phyloP scores from a whole-genome alignment of 2,329 filamentous ascomycete genomes.

The Teratosphaeria gauchensis region DNA sequence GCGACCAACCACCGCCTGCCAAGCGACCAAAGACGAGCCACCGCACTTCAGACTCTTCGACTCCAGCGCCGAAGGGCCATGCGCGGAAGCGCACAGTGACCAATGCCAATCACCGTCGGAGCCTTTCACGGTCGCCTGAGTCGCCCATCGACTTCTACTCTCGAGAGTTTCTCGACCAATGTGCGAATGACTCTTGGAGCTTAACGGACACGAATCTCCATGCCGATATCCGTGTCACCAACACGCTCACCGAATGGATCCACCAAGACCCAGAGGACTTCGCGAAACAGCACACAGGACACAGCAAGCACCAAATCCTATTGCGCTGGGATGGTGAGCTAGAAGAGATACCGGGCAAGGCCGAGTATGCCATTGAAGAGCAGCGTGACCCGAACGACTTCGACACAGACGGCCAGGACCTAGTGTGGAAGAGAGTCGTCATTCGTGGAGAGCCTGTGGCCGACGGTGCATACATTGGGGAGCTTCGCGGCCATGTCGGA shows the following conservation, averaged over 20 bases:
- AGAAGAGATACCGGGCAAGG: conserved; percentile 44
- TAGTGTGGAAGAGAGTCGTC: conserved; percentile 62
- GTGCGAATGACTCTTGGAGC: conserved; percentile 38
- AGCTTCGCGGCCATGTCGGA: conserved; percentile 56
- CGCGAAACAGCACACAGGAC: conserved; percentile 29
- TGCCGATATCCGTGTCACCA: conserved; percentile 63
- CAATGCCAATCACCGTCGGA: conserved; percentile 52
- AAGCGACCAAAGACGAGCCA: conserved; percentile 81
- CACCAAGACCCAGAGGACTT: conserved; percentile 53
- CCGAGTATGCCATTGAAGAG: conserved; percentile 43
- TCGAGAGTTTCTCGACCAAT: conserved; percentile 59
- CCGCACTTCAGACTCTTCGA: conserved; percentile 65
- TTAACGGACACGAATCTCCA: conserved; percentile 65
- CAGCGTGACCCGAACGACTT: conserved; percentile 40
- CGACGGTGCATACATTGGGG: conserved; percentile 49
- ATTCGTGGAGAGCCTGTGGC: conserved; percentile 40
- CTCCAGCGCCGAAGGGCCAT: conserved; percentile 52
- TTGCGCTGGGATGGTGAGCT: conserved; percentile 47
- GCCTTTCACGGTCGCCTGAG: conserved; percentile 63
- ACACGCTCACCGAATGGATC: conserved; percentile 68
- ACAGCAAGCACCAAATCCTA: conserved; percentile 59
- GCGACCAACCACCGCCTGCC: conserved; percentile 48
- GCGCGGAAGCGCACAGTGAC: conserved; percentile 52
- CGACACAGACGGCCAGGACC: conserved; percentile 43
- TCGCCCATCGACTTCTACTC: conserved; percentile 23